Conservation (phyloP, 1,284 basidiomycete species). For the Ceratobasidium sp. region DNA sequence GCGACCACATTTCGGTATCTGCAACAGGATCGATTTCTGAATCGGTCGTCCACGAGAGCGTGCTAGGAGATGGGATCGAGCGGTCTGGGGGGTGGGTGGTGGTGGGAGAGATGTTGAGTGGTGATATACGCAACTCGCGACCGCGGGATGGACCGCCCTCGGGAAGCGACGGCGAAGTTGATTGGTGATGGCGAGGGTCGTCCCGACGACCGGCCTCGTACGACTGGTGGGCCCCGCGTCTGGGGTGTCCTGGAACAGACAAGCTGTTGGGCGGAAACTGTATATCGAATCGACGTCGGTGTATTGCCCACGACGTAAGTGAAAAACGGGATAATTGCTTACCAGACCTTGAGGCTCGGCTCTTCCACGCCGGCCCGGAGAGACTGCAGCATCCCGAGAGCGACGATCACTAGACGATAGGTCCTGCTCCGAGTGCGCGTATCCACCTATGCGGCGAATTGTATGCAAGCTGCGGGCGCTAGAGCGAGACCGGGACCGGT, state of each 20-base stretch:
- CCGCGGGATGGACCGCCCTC: no score
- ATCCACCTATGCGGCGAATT: conserved; percentile 13
- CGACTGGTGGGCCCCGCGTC: conserved; percentile 25
- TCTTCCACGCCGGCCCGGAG: conserved; percentile 34
- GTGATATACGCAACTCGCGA: conserved; percentile 25
- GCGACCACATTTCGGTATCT: conserved; percentile 37
- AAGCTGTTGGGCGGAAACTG: conserved; percentile 28
- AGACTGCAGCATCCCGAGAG: not conserved
- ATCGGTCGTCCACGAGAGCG: conserved; percentile 39
- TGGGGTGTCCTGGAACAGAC: conserved; percentile 17
- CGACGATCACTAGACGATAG: conserved; percentile 11
- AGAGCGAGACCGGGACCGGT: conserved; percentile 36
- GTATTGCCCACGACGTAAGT: not conserved
- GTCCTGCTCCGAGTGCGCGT: conserved; percentile 40
- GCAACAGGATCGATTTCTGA: conserved; percentile 32
- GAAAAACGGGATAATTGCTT: conserved; percentile 12
- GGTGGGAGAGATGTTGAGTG: conserved; percentile 30
- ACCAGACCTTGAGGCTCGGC: conserved; percentile 34
- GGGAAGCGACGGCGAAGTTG: conserved; percentile 6
- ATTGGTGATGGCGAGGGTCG: conserved; percentile 3
- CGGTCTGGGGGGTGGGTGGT: conserved; percentile 11
- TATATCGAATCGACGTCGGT: not conserved
- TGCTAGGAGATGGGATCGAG: conserved; percentile 36
- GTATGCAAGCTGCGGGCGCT: conserved; percentile 30
- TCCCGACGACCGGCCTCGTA: not conserved